Percentiles rank a stretch among this genome's conserved stretches.
Evolutionary conservation across 2,329 filamentous ascomycete species (phyloP).

Genomic region (Aspergillus proliferans): DNA sequence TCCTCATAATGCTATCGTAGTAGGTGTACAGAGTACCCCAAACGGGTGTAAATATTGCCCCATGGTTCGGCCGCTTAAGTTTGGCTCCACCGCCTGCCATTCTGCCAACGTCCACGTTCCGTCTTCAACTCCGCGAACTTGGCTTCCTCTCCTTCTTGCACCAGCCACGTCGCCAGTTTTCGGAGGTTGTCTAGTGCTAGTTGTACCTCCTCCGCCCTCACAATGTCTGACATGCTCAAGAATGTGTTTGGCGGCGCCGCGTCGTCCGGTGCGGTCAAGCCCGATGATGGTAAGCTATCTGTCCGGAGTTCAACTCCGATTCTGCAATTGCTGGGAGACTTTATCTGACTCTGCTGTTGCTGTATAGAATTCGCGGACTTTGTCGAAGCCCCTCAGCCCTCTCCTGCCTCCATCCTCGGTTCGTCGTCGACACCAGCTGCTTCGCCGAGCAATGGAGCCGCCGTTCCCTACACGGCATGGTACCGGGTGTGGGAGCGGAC

Average conservation of each 20-base stretch:
- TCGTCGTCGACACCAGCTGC: slow-evolving; percentile 40
- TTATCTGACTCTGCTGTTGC: neutral
- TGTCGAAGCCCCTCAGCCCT: slow-evolving; percentile 67
- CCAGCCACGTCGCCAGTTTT: slow-evolving; percentile 15
- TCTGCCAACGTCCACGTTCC: no score
- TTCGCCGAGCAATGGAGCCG: slow-evolving; percentile 31
- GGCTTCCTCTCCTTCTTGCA: slow-evolving; percentile 5
- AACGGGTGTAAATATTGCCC: no score
- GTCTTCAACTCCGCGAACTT: neutral
- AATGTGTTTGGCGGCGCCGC: slow-evolving; percentile 34
- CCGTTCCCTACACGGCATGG: slow-evolving; percentile 80
- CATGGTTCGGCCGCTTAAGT: no score
- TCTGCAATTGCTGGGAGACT: neutral
- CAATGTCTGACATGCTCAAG: slow-evolving; percentile 36
- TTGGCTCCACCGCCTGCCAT: no score
- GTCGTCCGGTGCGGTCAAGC: slow-evolving; percentile 21
- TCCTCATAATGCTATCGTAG: neutral
- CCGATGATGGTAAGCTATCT: slow-evolving; percentile 30
- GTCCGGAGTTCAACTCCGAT: neutral
- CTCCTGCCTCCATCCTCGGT: slow-evolving; percentile 43
- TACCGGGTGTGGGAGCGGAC: slow-evolving; percentile 94
- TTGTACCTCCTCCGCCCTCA: slow-evolving; percentile 8
- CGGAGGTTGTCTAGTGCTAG: slow-evolving; percentile 1
- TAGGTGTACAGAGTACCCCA: neutral
- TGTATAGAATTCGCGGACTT: slow-evolving; percentile 86